Conservation (phyloP, 2,329 filamentous ascomycete species). For the Epichloe sibirici region DNA sequence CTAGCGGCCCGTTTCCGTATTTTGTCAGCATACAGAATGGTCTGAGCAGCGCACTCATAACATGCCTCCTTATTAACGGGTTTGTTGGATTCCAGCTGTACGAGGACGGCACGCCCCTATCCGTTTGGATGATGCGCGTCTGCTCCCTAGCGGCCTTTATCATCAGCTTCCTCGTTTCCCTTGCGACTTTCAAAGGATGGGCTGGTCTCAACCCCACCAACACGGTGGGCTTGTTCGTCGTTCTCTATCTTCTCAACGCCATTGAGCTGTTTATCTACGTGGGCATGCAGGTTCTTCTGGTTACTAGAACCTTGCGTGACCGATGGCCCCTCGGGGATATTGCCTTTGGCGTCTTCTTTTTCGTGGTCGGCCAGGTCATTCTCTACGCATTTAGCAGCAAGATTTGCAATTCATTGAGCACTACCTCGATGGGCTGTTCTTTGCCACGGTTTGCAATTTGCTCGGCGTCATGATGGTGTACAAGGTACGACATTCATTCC, state of each 20-base stretch:
- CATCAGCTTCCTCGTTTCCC: conserved; percentile 73
- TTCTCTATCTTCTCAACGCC: conserved; percentile 83
- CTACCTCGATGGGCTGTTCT: conserved; percentile 89
- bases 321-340: conserved; percentile 94
- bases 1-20: conserved; percentile 72
- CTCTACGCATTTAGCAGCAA: conserved; percentile 79
- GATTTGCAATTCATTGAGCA: conserved; percentile 75
- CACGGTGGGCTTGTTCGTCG: conserved; percentile 79
- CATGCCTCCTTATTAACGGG: conserved; percentile 86
- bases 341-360: conserved; percentile 79
- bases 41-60: conserved; percentile 72
- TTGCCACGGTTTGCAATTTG: conserved; percentile 87
- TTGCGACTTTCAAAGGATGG: conserved; percentile 89
- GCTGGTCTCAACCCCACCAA: conserved; percentile 74
- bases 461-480: conserved; percentile 99
- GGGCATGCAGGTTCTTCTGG: conserved; percentile 76
- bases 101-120: conserved; percentile 88
- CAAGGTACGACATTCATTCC: conserved; percentile 48
- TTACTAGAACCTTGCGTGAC: conserved; percentile 82
- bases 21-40: conserved; percentile 83
- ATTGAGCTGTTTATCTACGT: conserved; percentile 79
- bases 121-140: conserved; percentile 80
- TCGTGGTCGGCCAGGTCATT: conserved; percentile 82
- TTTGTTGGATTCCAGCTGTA: conserved; percentile 98
- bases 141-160: conserved; percentile 72